Percentiles rank a stretch among this genome's conserved stretches.
Evolutionary conservation across 129 eudicot genomes (phyloP).

Genomic region (Flaveria ramosissima): DNA sequence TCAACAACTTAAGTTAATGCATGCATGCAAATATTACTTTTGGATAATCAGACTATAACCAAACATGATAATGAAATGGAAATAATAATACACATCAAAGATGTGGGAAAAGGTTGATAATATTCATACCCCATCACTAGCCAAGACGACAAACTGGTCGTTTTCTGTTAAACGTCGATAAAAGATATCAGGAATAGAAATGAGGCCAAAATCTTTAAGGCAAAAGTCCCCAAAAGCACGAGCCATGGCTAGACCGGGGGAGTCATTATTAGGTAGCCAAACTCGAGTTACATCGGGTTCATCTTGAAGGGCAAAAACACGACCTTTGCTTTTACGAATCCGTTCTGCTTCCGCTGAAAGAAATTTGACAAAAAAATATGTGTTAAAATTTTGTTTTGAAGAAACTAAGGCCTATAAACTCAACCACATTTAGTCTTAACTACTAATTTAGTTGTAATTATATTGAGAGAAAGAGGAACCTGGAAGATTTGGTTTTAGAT

Average conservation of each 20-base stretch:
- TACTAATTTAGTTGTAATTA: too few species aligned
- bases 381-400: neutral
- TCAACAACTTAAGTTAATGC: too few species aligned
- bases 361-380: neutral
- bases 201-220: constrained; percentile 82
- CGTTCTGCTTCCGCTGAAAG: constrained; percentile 76
- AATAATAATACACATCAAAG: too few species aligned
- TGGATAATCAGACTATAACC: too few species aligned
- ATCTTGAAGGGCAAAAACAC: constrained; percentile 82
- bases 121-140: constrained; percentile 76
- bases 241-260: constrained; percentile 96
- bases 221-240: constrained; percentile 96
- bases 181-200: constrained; percentile 74
- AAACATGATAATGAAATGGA: too few species aligned
- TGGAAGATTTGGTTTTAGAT: constrained; percentile 81
- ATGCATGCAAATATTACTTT: too few species aligned
- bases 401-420: neutral
- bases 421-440: too few species aligned
- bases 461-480: constrained; percentile 38
- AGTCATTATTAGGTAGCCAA: constrained; percentile 82
- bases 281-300: constrained; percentile 89
- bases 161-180: constrained; percentile 60
- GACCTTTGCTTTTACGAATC: constrained; percentile 78
- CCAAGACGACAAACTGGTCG: constrained; percentile 77
- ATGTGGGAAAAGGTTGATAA: neutral